Evolutionary conservation across 140 eudicot species (phyloP).

Genomic region (Stevia rebaudiana): DNA sequence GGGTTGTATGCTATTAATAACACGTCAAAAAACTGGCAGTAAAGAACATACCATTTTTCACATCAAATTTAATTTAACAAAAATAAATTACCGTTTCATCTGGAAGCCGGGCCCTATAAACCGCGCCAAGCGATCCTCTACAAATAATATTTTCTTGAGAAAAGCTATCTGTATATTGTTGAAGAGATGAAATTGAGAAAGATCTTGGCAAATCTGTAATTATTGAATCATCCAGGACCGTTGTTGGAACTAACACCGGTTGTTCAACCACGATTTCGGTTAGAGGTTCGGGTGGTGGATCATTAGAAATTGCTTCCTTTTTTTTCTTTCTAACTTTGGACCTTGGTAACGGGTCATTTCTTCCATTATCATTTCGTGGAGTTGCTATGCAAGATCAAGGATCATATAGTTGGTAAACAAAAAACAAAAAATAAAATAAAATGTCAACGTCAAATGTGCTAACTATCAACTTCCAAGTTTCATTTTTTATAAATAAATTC

Average conservation of each 20-base stretch:
- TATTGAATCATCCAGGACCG: conserved; percentile 8
- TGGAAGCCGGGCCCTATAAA: conserved; percentile 68
- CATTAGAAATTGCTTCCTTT: conserved; percentile 22
- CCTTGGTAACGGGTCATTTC: conserved; percentile 1
- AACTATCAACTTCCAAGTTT: neutral
- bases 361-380: conserved; percentile 11
- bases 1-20: neutral
- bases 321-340: conserved; percentile 11
- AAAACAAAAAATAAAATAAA: no score
- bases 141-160: conserved; percentile 80
- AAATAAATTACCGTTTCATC: conserved; percentile 51
- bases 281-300: neutral
- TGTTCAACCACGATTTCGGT: conserved; percentile 22
- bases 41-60: conserved; percentile 15
- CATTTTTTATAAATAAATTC: neutral
- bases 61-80: neutral
- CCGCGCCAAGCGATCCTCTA: conserved; percentile 58
- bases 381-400: conserved; percentile 18
- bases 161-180: conserved; percentile 67
- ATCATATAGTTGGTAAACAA: neutral
- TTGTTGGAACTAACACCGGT: conserved; percentile 33
- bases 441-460: neutral
- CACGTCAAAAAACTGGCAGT: no score
- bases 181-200: conserved; percentile 76
- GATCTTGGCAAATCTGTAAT: conserved; percentile 36